These are phyloP conservation scores for Spiromastix sp. DNA, from an alignment of 2,329 filamentous ascomycete genomes.

Conservation along the genomic window DNA sequence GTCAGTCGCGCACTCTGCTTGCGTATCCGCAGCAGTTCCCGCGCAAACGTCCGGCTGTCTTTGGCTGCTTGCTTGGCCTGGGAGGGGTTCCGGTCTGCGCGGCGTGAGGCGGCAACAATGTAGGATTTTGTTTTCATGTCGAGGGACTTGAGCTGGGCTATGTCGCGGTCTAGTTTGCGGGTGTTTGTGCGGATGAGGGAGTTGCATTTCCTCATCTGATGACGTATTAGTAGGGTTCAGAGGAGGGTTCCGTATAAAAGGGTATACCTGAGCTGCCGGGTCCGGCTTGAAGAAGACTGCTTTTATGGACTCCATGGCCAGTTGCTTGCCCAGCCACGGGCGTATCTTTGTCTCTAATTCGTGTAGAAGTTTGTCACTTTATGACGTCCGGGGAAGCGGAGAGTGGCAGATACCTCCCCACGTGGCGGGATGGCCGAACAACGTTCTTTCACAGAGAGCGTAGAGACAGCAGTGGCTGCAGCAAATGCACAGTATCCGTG, in stretches of 20 bases:
- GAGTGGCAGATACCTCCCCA: background rate
- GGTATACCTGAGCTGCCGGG: constrained; percentile 75
- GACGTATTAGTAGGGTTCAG: constrained; percentile 3
- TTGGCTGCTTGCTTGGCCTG: constrained; percentile 67
- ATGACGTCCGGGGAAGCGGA: too few relatives aligned
- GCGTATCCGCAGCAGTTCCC: constrained; percentile 74
- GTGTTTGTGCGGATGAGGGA: constrained; percentile 78
- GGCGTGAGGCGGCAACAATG: constrained; percentile 72
- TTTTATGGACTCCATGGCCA: constrained; percentile 73
- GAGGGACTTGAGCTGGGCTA: constrained; percentile 63
- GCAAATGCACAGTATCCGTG: too few relatives aligned
- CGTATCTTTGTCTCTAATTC: too few relatives aligned
- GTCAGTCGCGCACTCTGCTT: constrained; percentile 63
- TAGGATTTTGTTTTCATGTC: constrained; percentile 77
- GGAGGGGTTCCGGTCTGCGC: constrained; percentile 68
- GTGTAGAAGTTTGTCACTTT: too few relatives aligned
- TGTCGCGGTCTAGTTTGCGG: constrained; percentile 90
- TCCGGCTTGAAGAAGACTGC: constrained; percentile 85
- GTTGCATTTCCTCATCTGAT: constrained; percentile 90
- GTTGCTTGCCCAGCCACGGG: background rate
- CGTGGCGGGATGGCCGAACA: background rate
- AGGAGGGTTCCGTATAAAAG: constrained; percentile 9
- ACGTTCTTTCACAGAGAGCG: background rate
- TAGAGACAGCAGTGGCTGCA: too few relatives aligned
- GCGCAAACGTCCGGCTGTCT: constrained; percentile 80